Conservation (phyloP, 176 grass and related monocot species). For the Triticum timopheevii region DNA sequence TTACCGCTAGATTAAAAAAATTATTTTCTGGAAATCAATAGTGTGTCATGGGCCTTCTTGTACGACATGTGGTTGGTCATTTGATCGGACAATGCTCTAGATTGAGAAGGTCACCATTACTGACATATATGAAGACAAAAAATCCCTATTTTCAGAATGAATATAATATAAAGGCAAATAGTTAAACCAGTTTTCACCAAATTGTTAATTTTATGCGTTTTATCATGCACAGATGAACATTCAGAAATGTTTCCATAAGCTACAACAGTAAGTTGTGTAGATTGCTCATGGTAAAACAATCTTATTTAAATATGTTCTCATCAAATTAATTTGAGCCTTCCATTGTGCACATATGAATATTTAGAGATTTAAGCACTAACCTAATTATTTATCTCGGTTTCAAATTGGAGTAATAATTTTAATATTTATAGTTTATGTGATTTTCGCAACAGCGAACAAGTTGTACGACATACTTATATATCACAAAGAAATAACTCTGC, state of each 20-base stretch:
- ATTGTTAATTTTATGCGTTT: too few species aligned
- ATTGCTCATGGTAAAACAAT: neutral
- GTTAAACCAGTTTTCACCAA: too few species aligned
- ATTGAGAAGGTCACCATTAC: too few species aligned
- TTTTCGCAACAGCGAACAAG: neutral
- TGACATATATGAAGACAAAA: too few species aligned
- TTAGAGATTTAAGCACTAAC: neutral
- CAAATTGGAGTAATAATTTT: neutral
- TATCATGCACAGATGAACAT: too few species aligned
- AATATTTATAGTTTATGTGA: neutral
- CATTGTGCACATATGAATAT: neutral
- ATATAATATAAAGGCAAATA: too few species aligned
- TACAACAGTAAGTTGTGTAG: neutral
- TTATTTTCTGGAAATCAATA: too few species aligned
- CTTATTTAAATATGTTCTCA: neutral
- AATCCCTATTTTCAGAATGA: too few species aligned
- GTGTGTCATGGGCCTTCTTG: too few species aligned
- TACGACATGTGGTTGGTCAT: too few species aligned
- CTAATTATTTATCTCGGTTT: neutral
- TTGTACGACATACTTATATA: neutral
- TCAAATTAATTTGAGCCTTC: neutral
- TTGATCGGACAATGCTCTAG: too few species aligned
- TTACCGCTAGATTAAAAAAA: too few species aligned
- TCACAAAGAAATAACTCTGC: neutral
- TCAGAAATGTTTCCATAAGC: conserved; percentile 32